Conservation (phyloP, 129 eudicot species). For the Helianthus tuberosus region DNA sequence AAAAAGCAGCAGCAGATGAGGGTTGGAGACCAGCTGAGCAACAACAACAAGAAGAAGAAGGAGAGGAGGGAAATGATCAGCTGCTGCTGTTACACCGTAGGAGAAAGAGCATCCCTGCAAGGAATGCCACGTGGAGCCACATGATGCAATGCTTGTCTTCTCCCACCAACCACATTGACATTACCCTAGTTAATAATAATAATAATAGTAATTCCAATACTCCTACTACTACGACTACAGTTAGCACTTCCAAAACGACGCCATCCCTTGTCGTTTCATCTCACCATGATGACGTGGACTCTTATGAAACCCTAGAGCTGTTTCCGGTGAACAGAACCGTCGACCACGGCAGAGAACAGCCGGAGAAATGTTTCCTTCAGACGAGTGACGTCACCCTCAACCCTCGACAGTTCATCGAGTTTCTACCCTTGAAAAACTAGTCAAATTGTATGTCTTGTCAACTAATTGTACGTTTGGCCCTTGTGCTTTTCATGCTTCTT, state of each 20-base stretch:
- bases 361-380: conserved; percentile 28
- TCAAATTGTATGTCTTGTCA: no score
- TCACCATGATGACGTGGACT: conserved; percentile 13
- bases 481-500: no score
- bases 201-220: no score
- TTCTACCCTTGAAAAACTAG: conserved; percentile 55
- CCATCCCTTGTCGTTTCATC: conserved; percentile 25
- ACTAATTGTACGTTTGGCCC: no score
- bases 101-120: conserved; percentile 26
- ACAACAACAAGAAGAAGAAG: not conserved
- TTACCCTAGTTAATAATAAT: not conserved
- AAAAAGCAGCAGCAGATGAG: conserved; percentile 8
- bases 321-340: conserved; percentile 46
- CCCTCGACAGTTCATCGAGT: conserved; percentile 52
- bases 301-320: conserved; percentile 53
- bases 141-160: conserved; percentile 38
- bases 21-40: conserved; percentile 44
- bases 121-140: conserved; percentile 71
- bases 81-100: conserved; percentile 30
- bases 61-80: conserved; percentile 18
- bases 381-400: conserved; percentile 19
- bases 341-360: not conserved
- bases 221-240: conserved; percentile 10
- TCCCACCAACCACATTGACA: conserved; percentile 15
- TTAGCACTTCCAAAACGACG: conserved; percentile 16